Evolutionary conservation across 768 basidiomycete species (phyloP).

Genomic region (Hirschioporus abietinus): DNA sequence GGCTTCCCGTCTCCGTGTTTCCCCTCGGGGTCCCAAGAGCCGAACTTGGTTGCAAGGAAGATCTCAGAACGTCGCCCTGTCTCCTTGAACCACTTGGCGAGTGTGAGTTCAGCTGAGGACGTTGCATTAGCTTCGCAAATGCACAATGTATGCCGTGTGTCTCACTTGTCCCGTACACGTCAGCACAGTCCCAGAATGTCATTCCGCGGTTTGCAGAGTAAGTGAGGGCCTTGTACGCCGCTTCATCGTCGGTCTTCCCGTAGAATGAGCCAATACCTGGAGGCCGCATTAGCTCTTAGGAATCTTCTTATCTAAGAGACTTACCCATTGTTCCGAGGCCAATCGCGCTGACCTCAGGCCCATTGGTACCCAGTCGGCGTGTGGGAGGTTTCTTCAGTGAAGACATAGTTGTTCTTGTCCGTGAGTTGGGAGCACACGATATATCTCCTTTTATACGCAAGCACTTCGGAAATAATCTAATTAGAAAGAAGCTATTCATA

Average conservation of each 20-base stretch:
- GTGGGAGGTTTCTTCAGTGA: constrained; percentile 3
- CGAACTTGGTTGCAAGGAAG: constrained; percentile 26
- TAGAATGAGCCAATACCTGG: constrained; percentile 14
- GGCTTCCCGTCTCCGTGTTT: background rate
- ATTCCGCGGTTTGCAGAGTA: constrained; percentile 16
- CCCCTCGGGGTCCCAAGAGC: constrained; percentile 12
- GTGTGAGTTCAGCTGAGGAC: constrained; percentile 15
- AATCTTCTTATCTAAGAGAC: background rate
- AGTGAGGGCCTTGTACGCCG: constrained; percentile 15
- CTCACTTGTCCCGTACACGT: constrained; percentile 20
- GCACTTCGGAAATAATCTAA: no score
- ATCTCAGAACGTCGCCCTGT: constrained; percentile 23
- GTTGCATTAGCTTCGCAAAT: background rate
- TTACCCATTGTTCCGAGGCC: constrained; percentile 12
- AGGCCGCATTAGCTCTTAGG: constrained; percentile 3
- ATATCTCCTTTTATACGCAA: no score
- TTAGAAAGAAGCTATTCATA: no score
- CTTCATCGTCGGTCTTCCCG: constrained; percentile 13
- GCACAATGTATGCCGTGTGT: background rate
- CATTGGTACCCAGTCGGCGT: constrained; percentile 17
- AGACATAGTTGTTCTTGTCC: background rate
- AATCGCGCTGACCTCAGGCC: constrained; percentile 13
- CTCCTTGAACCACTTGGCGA: constrained; percentile 22
- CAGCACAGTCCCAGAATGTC: constrained; percentile 20
- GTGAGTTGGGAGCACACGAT: no score